Conservation (phyloP, 2,329 filamentous ascomycete species). For the Zasmidium cellare region DNA sequence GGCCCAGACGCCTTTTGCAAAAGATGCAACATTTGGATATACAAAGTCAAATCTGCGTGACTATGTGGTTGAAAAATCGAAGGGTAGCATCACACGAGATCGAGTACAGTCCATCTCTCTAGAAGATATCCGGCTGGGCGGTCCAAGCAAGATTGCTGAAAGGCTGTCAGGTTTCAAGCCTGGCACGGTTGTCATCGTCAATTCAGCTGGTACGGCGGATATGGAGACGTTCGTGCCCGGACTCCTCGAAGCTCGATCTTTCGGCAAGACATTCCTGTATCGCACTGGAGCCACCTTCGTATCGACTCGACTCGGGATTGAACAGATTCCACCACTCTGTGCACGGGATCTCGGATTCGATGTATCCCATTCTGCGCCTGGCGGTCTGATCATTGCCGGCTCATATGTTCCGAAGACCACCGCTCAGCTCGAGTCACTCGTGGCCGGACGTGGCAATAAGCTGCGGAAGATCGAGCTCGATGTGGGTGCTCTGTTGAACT, state of each 20-base stretch:
- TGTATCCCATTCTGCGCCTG: constrained; percentile 38
- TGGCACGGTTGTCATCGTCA: constrained; percentile 51
- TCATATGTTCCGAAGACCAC: constrained; percentile 63
- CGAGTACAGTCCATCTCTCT: constrained; percentile 48
- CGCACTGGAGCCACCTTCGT: constrained; percentile 51
- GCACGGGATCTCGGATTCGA: constrained; percentile 43
- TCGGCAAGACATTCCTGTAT: constrained; percentile 47
- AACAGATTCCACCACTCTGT: constrained; percentile 52
- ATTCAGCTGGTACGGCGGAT: constrained; percentile 56
- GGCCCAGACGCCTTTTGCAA: constrained; percentile 56
- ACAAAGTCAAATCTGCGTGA: constrained; percentile 54
- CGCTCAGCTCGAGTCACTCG: constrained; percentile 51
- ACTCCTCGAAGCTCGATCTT: constrained; percentile 41
- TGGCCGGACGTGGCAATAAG: constrained; percentile 39
- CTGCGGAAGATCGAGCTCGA: constrained; percentile 51
- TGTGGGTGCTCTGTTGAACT: constrained; percentile 50
- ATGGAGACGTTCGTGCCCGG: constrained; percentile 58
- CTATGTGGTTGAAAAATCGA: constrained; percentile 57
- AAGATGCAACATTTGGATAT: constrained; percentile 60
- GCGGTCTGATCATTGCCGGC: constrained; percentile 57
- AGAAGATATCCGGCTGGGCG: constrained; percentile 50
- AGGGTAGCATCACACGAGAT: constrained; percentile 41
- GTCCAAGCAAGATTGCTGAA: constrained; percentile 43
- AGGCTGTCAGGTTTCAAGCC: constrained; percentile 40
- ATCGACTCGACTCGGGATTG: constrained; percentile 54